phyloP scores from a whole-genome alignment of 2,329 filamentous ascomycete species.

The Penicillium sclerotiorum region DNA sequence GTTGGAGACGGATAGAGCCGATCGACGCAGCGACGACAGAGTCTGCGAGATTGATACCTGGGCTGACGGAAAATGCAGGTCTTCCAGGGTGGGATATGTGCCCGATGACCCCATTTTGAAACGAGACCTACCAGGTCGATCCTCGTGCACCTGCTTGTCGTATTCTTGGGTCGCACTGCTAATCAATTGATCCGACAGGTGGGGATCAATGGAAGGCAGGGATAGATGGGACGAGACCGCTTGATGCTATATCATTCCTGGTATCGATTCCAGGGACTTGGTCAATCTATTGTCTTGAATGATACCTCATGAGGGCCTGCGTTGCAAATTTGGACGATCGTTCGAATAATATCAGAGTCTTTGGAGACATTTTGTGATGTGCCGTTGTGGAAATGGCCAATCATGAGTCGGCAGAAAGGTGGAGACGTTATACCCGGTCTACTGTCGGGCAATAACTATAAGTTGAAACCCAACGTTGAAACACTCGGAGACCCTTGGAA shows the following conservation, averaged over 20 bases:
- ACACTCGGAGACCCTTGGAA: neutral
- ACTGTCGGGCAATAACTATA: no score
- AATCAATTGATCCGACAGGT: neutral
- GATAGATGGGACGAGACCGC: no score
- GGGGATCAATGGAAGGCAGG: no score
- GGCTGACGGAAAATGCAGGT: conserved; percentile 57
- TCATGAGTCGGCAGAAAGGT: conserved; percentile 11
- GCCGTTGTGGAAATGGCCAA: conserved; percentile 14
- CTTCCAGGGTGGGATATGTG: conserved; percentile 39
- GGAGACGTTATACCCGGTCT: neutral
- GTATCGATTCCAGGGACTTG: neutral
- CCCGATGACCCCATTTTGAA: conserved; percentile 32
- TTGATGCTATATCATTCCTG: neutral
- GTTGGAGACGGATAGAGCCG: conserved; percentile 77
- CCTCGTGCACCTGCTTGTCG: neutral
- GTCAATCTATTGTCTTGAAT: neutral
- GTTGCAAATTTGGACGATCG: conserved; percentile 5
- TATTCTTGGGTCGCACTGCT: conserved; percentile 11
- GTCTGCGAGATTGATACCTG: conserved; percentile 69
- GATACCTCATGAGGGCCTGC: neutral
- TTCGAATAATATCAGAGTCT: conserved; percentile 16
- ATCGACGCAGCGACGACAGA: conserved; percentile 72
- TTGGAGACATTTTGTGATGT: conserved; percentile 8
- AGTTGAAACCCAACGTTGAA: no score
- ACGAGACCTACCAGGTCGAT: neutral